Conservation (phyloP, 176 grass and related monocot genomes). For the Alloteropsis semialata region DNA sequence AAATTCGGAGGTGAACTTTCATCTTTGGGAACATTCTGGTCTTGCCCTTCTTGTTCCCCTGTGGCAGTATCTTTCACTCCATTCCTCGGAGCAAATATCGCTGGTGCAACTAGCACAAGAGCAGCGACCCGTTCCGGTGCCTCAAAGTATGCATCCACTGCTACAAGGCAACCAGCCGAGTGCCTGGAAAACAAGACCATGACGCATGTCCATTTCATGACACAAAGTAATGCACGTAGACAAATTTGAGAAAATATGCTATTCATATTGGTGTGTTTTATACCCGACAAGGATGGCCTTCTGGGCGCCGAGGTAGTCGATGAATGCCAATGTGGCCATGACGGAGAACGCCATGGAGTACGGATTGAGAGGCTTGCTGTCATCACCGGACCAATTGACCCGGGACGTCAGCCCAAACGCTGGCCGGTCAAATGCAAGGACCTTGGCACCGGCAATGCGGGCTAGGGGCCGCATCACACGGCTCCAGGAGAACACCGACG, state of each 20-base stretch:
- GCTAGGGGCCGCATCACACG: slow-evolving; percentile 64
- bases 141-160: slow-evolving; percentile 70
- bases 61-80: not conserved
- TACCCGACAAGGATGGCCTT: slow-evolving; percentile 85
- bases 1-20: slow-evolving; percentile 17
- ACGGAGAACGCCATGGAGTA: slow-evolving; percentile 87
- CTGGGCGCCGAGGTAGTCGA: slow-evolving; percentile 46
- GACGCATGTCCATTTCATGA: not conserved
- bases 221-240: not conserved
- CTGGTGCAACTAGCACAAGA: slow-evolving; percentile 76
- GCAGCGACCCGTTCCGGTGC: slow-evolving; percentile 68
- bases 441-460: slow-evolving; percentile 52
- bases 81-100: slow-evolving; percentile 61
- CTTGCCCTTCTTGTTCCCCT: slow-evolving; percentile 11
- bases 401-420: slow-evolving; percentile 79
- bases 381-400: slow-evolving; percentile 17
- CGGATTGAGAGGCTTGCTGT: slow-evolving; percentile 60
- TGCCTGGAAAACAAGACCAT: slow-evolving; percentile 59
- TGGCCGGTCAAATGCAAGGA: slow-evolving; percentile 87
- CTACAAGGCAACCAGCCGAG: slow-evolving; percentile 85
- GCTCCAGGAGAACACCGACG: slow-evolving; percentile 85
- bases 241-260: not conserved
- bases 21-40: slow-evolving; percentile 23
- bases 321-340: slow-evolving; percentile 66
- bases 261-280: not conserved